Evolutionary conservation across 805 yeast species (phyloP).

Genomic region (Metschnikowia picachoensis): DNA sequence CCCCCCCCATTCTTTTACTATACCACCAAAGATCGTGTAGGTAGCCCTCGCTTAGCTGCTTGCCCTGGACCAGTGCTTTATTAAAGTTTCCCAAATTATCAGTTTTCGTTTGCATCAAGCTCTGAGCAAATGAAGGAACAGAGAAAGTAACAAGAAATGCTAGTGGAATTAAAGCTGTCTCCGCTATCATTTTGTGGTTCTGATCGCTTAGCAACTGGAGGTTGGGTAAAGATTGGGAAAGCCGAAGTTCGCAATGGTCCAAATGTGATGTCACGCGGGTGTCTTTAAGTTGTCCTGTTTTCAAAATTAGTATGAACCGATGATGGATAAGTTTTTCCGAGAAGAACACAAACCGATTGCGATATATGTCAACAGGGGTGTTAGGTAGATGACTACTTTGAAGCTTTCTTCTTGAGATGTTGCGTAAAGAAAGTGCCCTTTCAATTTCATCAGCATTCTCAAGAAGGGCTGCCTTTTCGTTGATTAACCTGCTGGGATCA

Average conservation of each 20-base stretch:
- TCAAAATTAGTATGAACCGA: conserved; percentile 13
- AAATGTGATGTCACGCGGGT: conserved; percentile 7
- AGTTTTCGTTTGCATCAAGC: conserved; percentile 5
- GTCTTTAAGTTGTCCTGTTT: conserved; percentile 15
- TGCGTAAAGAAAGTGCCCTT: not conserved
- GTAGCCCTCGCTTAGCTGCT: conserved; percentile 4
- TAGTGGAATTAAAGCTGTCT: conserved; percentile 18
- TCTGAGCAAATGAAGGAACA: conserved; percentile 14
- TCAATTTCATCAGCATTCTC: conserved; percentile 3
- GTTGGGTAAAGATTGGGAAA: conserved; percentile 10
- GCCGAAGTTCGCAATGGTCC: conserved; percentile 10
- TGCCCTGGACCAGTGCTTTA: conserved; percentile 2
- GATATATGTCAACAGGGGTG: conserved; percentile 9
- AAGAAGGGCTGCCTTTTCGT: conserved; percentile 7
- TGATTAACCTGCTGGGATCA: conserved; percentile 10
- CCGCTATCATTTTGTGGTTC: conserved; percentile 13
- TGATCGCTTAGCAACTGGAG: conserved; percentile 11
- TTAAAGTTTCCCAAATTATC: not conserved
- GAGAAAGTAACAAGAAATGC: conserved; percentile 16
- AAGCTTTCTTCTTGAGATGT: no score
- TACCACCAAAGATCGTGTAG: conserved; percentile 10
- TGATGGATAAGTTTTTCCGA: conserved; percentile 13
- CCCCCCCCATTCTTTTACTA: conserved; percentile 20
- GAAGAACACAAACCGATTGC: conserved; percentile 14
- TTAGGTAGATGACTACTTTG: conserved; percentile 8